Evolutionary conservation across 345 rosid species (phyloP), one percentile per base, ranked within the genome.

Genomic region (Kernera saxatilis): DNA sequence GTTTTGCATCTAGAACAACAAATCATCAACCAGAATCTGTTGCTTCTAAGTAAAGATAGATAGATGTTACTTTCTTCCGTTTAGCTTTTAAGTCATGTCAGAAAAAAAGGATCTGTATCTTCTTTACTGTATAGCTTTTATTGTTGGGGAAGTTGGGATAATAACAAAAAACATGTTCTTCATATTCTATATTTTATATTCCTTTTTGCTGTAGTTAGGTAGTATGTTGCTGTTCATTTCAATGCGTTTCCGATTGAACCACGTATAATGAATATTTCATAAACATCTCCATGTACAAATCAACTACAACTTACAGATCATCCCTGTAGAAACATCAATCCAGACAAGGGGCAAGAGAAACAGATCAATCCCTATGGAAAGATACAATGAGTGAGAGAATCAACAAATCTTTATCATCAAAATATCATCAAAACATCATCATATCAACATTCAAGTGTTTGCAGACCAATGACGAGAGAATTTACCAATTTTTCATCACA

Each of bases 1-100:
- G 98, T 68, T 86, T 84, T 74, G 64, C 84, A 19, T 82, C 84
- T 66, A 71, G 74, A 66, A 66, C 79, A 26, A 58, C 18, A 17
- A 68, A 13, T 36, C 76, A 18, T 12, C 62, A 46, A 41, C 70
- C 75, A 44, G 52, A 46, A 7, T 46, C 77, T 37, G 49, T 77
- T 69, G 64, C 80, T 66, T 45, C 85, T 8, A 71, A 77, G 25
- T 78, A 77, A 80, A 69, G 56, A 75, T 68, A 63, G 36, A 11
- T 27, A 40, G 26, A n/a, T 45, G 23, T 53, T 49, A 6, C 19
- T 12, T 49, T 9, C 19, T 12, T 69, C 6, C 46, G n/a, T 32
- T 51, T 72, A 52, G 41, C 39, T 45, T 69, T 53, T 8, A 69
- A 66, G 32, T 22, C 36, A 61, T 69, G 70, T 69, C 36, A 59